Percentiles rank a stretch among this genome's conserved stretches.
These are phyloP conservation scores for Trametes villosa DNA, from an alignment of 768 basidiomycete genomes.

Conservation along the genomic window DNA sequence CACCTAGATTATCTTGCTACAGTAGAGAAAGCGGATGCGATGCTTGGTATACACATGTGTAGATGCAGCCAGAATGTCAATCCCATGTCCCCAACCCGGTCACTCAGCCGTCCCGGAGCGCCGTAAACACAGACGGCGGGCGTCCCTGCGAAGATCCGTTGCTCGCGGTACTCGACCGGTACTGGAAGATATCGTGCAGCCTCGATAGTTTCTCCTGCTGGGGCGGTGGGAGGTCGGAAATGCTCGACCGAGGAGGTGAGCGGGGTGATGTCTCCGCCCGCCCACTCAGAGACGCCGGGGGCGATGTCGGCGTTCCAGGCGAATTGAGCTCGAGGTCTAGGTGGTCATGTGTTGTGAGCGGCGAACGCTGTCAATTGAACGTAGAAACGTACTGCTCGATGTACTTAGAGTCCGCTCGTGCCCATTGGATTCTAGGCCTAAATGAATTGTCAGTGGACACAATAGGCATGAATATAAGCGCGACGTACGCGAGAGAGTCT, in stretches of 20 bases:
- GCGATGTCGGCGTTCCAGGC: slow-evolving; percentile 28
- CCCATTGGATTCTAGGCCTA: slow-evolving; percentile 68
- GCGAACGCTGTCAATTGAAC: neutral
- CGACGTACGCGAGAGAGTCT: slow-evolving; percentile 76
- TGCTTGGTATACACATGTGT: slow-evolving; percentile 27
- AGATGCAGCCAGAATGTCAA: slow-evolving; percentile 18
- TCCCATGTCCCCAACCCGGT: slow-evolving; percentile 3
- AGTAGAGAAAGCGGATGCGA: slow-evolving; percentile 16
- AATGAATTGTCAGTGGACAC: neutral
- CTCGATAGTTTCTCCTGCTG: slow-evolving; percentile 71
- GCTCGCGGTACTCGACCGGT: slow-evolving; percentile 68
- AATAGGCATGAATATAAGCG: neutral
- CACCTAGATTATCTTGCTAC: slow-evolving; percentile 23
- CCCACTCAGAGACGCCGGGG: slow-evolving; percentile 17
- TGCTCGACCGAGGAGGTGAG: slow-evolving; percentile 37
- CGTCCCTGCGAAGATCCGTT: slow-evolving; percentile 44
- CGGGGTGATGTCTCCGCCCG: slow-evolving; percentile 32
- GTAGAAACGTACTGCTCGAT: slow-evolving; percentile 26
- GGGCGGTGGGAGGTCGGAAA: slow-evolving; percentile 34
- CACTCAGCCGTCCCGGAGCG: slow-evolving; percentile 13
- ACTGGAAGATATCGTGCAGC: slow-evolving; percentile 83
- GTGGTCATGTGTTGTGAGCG: neutral
- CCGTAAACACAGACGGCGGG: slow-evolving; percentile 15
- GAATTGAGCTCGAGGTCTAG: slow-evolving; percentile 12
- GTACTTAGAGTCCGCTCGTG: slow-evolving; percentile 38